Evolutionary conservation across 176 grass and related monocot genomes (phyloP).

Genomic region (Zoysia pacifica): DNA sequence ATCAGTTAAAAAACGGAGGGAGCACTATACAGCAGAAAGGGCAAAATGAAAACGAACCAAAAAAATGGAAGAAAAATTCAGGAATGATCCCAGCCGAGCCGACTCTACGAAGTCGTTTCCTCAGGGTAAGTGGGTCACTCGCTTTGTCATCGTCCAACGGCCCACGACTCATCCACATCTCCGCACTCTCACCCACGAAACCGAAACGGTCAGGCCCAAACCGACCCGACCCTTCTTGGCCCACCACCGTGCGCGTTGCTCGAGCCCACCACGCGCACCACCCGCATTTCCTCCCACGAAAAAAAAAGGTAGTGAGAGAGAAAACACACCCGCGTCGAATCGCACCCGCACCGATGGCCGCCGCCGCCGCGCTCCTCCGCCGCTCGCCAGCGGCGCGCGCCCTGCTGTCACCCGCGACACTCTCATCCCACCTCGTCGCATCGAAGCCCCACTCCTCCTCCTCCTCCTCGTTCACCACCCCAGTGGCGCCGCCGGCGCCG

Average conservation of each 20-base stretch:
- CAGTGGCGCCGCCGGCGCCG: conserved; percentile 7
- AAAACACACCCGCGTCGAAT: too few relatives aligned
- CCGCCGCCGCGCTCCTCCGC: conserved; percentile 45
- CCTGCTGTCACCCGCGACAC: conserved; percentile 51
- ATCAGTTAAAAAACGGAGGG: too few relatives aligned
- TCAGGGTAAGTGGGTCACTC: conserved; percentile 19
- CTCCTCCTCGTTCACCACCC: conserved; percentile 42
- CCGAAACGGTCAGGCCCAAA: conserved; percentile 6
- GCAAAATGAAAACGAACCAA: conserved; percentile 13
- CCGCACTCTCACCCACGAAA: conserved; percentile 31
- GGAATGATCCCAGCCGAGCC: not conserved
- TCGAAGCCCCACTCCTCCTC: conserved; percentile 68
- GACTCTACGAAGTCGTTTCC: conserved; percentile 14
- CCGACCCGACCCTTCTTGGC: not conserved
- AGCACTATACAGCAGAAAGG: too few relatives aligned
- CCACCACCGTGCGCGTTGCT: conserved; percentile 22
- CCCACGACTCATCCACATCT: conserved; percentile 44
- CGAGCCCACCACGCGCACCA: conserved; percentile 32
- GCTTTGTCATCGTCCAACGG: conserved; percentile 26
- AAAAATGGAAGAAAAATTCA: not conserved
- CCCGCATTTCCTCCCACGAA: not conserved
- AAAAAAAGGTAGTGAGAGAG: conserved; percentile 14
- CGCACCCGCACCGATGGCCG: conserved; percentile 50
- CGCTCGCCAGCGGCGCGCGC: conserved; percentile 50
- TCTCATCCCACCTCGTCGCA: conserved; percentile 58